These are phyloP conservation scores for Metarhizium sp. DNA, from an alignment of 2,329 filamentous ascomycete species.

Conservation along the genomic window DNA sequence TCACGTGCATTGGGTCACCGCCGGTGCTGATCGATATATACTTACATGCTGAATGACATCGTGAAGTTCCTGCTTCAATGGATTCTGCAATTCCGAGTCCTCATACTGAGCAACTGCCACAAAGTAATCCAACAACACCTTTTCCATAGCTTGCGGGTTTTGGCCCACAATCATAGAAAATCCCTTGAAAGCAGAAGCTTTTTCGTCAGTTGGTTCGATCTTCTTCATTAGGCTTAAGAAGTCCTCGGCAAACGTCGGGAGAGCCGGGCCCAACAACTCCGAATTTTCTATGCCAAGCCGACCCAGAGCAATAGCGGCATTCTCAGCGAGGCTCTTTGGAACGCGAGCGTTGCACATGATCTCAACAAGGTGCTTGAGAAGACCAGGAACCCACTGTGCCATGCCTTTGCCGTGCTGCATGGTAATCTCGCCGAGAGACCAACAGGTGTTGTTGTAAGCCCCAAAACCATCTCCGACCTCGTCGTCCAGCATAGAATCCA, in stretches of 20 bases:
- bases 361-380: conserved; percentile 67
- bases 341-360: conserved; percentile 82
- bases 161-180: conserved; percentile 77
- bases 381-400: conserved; percentile 64
- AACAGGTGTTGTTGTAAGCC: conserved; percentile 96
- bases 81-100: conserved; percentile 50
- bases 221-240: conserved; percentile 78
- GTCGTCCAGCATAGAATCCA: conserved; percentile 67
- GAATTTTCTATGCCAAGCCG: conserved; percentile 74
- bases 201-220: conserved; percentile 84
- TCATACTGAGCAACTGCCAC: conserved; percentile 71
- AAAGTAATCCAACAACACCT: conserved; percentile 74
- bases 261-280: conserved; percentile 66
- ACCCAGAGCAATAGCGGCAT: conserved; percentile 87
- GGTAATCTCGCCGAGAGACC: conserved; percentile 89
- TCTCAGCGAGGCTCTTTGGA: conserved; percentile 81
- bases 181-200: conserved; percentile 84
- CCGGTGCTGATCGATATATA: conserved; percentile 4
- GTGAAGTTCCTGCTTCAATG: conserved; percentile 56
- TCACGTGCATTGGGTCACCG: neutral
- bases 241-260: conserved; percentile 69
- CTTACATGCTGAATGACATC: conserved; percentile 69
- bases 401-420: conserved; percentile 69
- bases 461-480: conserved; percentile 79
- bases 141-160: conserved; percentile 90